These are phyloP conservation scores for Sisymbrium irio DNA, from an alignment of 345 rosid genomes.

Conservation along the genomic window DNA sequence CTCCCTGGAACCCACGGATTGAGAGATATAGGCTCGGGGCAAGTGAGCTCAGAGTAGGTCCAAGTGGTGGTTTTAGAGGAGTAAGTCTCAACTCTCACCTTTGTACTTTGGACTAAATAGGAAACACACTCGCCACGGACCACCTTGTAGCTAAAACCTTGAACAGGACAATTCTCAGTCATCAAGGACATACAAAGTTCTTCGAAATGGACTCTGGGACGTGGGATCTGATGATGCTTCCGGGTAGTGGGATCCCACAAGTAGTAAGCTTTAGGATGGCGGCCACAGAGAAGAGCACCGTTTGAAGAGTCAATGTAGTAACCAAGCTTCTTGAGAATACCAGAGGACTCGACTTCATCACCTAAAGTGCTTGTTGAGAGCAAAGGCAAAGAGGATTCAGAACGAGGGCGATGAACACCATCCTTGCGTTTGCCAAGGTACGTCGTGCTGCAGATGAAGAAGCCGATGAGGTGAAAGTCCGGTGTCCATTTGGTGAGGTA, in stretches of 20 bases:
- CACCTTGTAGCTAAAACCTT: conserved; percentile 46
- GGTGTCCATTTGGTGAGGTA: conserved; percentile 50
- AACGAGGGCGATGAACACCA: conserved; percentile 41
- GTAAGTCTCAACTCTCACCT: conserved; percentile 52
- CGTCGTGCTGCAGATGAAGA: conserved; percentile 45
- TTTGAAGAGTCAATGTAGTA: conserved; percentile 63
- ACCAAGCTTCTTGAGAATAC: conserved; percentile 47
- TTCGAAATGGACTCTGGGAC: conserved; percentile 49
- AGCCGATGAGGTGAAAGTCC: conserved; percentile 49
- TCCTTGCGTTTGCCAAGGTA: conserved; percentile 49
- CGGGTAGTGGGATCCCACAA: conserved; percentile 49
- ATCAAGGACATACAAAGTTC: conserved; percentile 61
- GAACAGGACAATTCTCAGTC: conserved; percentile 43
- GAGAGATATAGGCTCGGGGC: conserved; percentile 42
- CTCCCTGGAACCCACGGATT: conserved; percentile 53
- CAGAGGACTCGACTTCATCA: conserved; percentile 51
- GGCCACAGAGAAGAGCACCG: conserved; percentile 63
- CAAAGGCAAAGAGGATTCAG: conserved; percentile 53
- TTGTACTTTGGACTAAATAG: conserved; percentile 25
- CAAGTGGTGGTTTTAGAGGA: conserved; percentile 51
- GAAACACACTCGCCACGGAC: conserved; percentile 55
- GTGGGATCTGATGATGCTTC: conserved; percentile 44
- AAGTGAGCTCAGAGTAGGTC: conserved; percentile 49
- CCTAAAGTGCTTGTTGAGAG: conserved; percentile 55
- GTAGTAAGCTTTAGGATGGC: conserved; percentile 64